Conservation (phyloP, 352 stramenopile species). For the Phytophthora agathidicida region DNA sequence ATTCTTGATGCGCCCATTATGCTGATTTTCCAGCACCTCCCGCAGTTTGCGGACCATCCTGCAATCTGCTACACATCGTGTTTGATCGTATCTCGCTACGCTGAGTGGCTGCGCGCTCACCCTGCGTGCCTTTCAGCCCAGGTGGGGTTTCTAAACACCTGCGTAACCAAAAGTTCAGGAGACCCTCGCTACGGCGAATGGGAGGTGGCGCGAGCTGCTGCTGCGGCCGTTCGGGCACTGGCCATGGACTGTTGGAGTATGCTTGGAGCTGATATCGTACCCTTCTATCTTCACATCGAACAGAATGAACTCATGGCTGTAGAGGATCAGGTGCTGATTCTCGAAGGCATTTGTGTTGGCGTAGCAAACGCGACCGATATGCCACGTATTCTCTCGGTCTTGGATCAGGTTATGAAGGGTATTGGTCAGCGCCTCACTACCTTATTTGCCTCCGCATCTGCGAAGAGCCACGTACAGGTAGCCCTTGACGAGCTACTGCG, state of each 20-base stretch:
- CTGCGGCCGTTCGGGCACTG: conserved; percentile 71
- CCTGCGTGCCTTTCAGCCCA: conserved; percentile 53
- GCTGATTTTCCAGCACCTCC: conserved; percentile 79
- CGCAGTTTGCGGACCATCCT: conserved; percentile 74
- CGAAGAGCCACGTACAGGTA: conserved; percentile 41
- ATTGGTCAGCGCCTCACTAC: conserved; percentile 57
- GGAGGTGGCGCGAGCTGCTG: conserved; percentile 77
- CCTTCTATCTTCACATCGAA: conserved; percentile 85
- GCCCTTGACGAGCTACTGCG: conserved; percentile 75
- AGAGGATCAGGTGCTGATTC: conserved; percentile 86
- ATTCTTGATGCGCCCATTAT: conserved; percentile 53
- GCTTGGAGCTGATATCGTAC: conserved; percentile 66
- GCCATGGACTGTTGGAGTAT: conserved; percentile 82
- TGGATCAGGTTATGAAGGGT: conserved; percentile 75
- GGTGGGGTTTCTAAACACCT: conserved; percentile 76
- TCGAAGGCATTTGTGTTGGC: conserved; percentile 77
- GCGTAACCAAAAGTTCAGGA: conserved; percentile 59
- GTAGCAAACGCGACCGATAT: conserved; percentile 58
- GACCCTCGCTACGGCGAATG: conserved; percentile 63
- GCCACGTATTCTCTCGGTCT: conserved; percentile 44
- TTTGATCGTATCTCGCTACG: conserved; percentile 85
- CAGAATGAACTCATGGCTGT: conserved; percentile 67
- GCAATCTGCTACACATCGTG: conserved; percentile 88
- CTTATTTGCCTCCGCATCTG: conserved; percentile 47
- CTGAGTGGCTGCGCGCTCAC: conserved; percentile 67